A percentile compares a stretch with the other conserved stretches of the same genome.
These are phyloP conservation scores for Fimicolochytrium jonesii DNA, from an alignment of 192 early-diverging fungal species.

Conservation along the genomic window DNA sequence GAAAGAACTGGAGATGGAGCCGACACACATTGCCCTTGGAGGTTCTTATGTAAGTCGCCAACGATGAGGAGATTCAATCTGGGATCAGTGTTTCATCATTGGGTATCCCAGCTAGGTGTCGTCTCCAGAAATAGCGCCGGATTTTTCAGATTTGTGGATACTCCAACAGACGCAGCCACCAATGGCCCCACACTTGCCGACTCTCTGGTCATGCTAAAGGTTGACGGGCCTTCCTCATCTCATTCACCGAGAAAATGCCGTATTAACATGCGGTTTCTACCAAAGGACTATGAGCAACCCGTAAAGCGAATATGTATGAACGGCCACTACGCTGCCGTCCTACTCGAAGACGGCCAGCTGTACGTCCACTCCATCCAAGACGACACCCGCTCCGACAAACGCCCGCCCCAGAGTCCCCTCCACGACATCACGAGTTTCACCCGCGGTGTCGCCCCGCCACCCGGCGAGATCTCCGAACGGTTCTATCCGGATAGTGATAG, in stretches of 20 bases:
- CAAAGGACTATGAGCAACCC: slow-evolving; percentile 29
- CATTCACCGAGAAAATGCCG: too few species aligned
- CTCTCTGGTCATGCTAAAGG: neutral
- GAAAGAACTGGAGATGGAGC: slow-evolving; percentile 35
- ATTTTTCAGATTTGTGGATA: slow-evolving; percentile 18
- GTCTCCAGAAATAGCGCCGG: slow-evolving; percentile 8
- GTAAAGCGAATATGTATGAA: slow-evolving; percentile 33
- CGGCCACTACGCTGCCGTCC: slow-evolving; percentile 24
- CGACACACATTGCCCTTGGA: slow-evolving; percentile 32
- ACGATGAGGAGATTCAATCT: neutral
- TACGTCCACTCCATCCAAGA: slow-evolving; percentile 42
- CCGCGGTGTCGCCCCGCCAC: slow-evolving; percentile 25
- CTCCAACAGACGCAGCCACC: too few species aligned
- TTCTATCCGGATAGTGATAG: slow-evolving; percentile 1
- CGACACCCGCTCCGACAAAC: too few species aligned
- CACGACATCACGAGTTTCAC: slow-evolving; percentile 1
- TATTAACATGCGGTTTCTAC: too few species aligned
- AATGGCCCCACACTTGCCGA: too few species aligned
- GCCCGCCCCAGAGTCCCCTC: too few species aligned
- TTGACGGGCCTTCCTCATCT: too few species aligned
- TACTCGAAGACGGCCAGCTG: slow-evolving; percentile 35
- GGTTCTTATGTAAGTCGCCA: slow-evolving; percentile 24
- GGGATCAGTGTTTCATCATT: neutral
- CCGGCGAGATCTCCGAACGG: too few species aligned
- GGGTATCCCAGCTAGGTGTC: slow-evolving; percentile 16